Base-by-base conservation (phyloP, 129 eudicot genomes). In the Tagetes patula region DNA sequence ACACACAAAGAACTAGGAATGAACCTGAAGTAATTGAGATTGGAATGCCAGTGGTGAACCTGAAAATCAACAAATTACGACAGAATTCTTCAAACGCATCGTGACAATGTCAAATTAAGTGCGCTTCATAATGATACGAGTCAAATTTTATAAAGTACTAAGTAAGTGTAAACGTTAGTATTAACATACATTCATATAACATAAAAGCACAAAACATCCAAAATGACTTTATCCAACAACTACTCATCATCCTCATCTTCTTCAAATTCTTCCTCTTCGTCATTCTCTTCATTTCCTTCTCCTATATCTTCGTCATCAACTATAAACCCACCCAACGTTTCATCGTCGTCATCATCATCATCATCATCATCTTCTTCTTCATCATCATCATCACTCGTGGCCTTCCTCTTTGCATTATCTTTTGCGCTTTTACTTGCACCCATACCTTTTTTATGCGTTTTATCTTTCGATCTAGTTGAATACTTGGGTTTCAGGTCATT, bases 311-410 rank as follows among this genome's bases (percentile, higher is more conserved):
- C 87, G 36, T 87, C 89, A 12, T 85, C 91, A 6, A 87, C 91
- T 55, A 88, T 84, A 66, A 91, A 91, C 3, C 97, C 96, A 65
- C 97, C 97, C 63, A 91, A 75, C 0, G 86, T 91, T 50, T 89
- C 87, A 69, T 89, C 94, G 13, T 75, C 85, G 2, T 46, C 85
- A 4, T 78, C 91, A 3, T 79, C 85, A 13, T 85, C 89, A 2
- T 82, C 95, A 3, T 79, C 88, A 0, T 80, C 82, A 0, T 34
- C 83, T 0, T 79, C 91, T 30, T 75, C 86, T 0, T 83, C 82
- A 0, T 52, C 86, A 3, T 77, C 88, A 38, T 76, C 85, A 1
- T 85, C 84, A 1, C 48, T 82, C 75, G 8, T 36, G 3, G 76
- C 55, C n/a, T 66, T n/a, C 49, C 46, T 65, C 11, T 36, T 50